Evolutionary conservation across 129 eudicot species (phyloP), one percentile per base, ranked within the genome.

Genomic region (Chrysanthemum seticuspe): DNA sequence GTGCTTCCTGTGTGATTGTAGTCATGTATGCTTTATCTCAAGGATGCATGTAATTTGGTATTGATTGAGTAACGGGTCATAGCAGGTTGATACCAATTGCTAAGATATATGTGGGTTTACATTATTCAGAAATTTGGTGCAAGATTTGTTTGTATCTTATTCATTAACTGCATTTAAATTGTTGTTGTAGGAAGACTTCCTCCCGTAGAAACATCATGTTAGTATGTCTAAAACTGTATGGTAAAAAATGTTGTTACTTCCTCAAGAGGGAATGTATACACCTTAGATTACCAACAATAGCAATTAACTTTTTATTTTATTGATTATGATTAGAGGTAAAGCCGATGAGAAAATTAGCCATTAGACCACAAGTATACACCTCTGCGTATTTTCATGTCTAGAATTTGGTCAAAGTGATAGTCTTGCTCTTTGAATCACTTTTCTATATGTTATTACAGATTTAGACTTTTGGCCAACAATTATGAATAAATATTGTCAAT

Each of bases 261-360:
- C 18, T 23, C 13, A 67, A 52, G 55, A 57, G 72, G 49, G 72
- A 67, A 21, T 16, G 58, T 44, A 49, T 34, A 67, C 72, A 52
- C n/a, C 36, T 49, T 67, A 72, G 67, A 56, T 57, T 71, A 72
- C 67, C 21, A 57, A 48, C 56, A 54, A 11, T 72, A 72, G 76
- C 21, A 53, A 53, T 58, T 57, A 60, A 23, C 31, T 16, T 73
- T 51, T 4, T 25, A 0, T 16, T 29, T 5, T 9, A 21, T 21
- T 21, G 21, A 15, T 2, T 18, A 29, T 65, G 79, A 34, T 57
- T 75, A 75, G 79, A 56, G 79, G 79, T 68, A 66, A 57, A 75
- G 67, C 50, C 21, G 59, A 16, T 48, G 16, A 61, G 23, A 54
- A 62, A 47, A 34, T 53, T 66, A 66, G 74, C 74, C 74, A 70